Percentiles rank a stretch among this genome's conserved stretches.
phyloP scores from a whole-genome alignment of 2,329 filamentous ascomycete genomes.

The Dactylella cylindrospora region DNA sequence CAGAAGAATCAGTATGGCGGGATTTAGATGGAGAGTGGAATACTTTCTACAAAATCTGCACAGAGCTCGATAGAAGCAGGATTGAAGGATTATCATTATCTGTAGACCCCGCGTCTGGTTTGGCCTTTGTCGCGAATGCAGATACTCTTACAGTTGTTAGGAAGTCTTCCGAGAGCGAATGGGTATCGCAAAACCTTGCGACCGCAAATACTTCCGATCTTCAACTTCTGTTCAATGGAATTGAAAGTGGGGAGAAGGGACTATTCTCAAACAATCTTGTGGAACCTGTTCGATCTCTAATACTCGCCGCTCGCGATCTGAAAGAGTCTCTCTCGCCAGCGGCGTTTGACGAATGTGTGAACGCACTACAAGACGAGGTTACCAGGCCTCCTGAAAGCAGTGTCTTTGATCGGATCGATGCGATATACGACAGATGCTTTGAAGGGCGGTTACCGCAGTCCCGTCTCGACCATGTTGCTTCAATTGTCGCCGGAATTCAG shows the following conservation, averaged over 20 bases:
- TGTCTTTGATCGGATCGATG: constrained; percentile 72
- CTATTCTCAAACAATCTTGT: constrained; percentile 36
- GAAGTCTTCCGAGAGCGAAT: constrained; percentile 75
- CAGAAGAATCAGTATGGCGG: constrained; percentile 69
- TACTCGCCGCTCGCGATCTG: constrained; percentile 71
- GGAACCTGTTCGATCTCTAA: constrained; percentile 53
- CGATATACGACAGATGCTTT: constrained; percentile 77
- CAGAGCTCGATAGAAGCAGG: constrained; percentile 82
- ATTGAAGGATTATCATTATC: constrained; percentile 78
- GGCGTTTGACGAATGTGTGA: constrained; percentile 67
- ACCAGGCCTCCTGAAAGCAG: constrained; percentile 71
- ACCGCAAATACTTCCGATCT: constrained; percentile 56
- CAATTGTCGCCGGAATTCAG: constrained; percentile 14
- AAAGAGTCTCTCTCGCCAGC: constrained; percentile 69
- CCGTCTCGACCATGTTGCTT: constrained; percentile 56
- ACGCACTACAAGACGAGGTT: constrained; percentile 70
- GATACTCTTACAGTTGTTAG: constrained; percentile 78
- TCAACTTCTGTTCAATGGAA: constrained; percentile 41
- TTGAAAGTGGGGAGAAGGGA: constrained; percentile 12
- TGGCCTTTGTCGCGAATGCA: constrained; percentile 81
- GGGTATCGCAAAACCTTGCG: constrained; percentile 68
- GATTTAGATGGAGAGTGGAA: constrained; percentile 84
- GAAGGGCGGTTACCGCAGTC: constrained; percentile 79
- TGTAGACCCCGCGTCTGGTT: constrained; percentile 68
- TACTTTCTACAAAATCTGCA: constrained; percentile 79